Base-by-base conservation (phyloP, 345 rosid species). In the Garcia nutans region DNA sequence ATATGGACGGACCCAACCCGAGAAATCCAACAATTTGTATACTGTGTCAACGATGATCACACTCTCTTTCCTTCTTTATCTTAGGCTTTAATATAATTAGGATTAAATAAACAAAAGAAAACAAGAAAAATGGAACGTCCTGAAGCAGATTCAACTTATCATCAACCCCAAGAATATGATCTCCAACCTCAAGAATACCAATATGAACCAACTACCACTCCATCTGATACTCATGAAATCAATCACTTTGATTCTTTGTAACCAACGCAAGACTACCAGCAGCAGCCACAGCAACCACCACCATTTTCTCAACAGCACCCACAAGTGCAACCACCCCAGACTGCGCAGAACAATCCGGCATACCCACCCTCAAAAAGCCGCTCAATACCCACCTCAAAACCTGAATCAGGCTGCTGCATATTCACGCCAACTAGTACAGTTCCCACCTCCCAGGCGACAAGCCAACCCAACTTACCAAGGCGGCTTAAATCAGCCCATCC, bases 71-170 rank as follows among this genome's bases (percentile, higher is more conserved):
- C 6, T 3, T 0, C 5, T 37, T 37, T 3, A 6, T 6, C 7
- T 37, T 37, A 37, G 41, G 41, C 41, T 37, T 37, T 37, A 2
- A 28, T 28, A 28, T 28, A 28, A 37, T 5, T 37, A 37, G 41
- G 41, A 37, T 37, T 37, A 37, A 37, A 3, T 6, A 37, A 52
- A 31, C 12, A 13, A 52, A 54, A 62, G 56, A 60, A 50, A 22
- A 42, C 16, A 55, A 60, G 26, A 42, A 26, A 55, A 70, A 70
- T 70, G 73, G 73, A 47, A 10, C 73, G 73, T 70, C 62, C 73
- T 17, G 26, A 31, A 54, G 73, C 49, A 54, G 73, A 70, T 10
- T 19, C 63, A 31, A 54, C 63, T 11, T 7, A 44, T 68, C 22
- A 26, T 15, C 71, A 68, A 23, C 71, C 71, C 5, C 72, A 68